Base-by-base conservation (phyloP, 78 protist genomes). In the Polysphondylium violaceum region DNA sequence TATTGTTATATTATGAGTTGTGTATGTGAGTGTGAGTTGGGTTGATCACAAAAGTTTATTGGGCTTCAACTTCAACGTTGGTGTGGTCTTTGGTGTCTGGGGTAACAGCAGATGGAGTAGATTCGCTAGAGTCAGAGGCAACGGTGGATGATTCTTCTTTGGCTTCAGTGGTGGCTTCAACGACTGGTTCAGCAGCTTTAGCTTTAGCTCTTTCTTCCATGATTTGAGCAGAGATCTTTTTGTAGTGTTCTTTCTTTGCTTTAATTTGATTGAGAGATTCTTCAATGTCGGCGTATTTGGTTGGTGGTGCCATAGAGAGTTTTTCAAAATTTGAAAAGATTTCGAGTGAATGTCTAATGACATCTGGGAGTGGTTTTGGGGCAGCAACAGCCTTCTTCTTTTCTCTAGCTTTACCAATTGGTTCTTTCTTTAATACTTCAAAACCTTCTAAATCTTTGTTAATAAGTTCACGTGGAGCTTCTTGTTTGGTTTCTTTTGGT, bases 181-280 rank as follows among this genome's bases (percentile, higher is more conserved):
- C n/a, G 3, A 14, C 44, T 6, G 50, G 74, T 27, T 65, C n/a
- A 2, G 64, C 40, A 25, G 76, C 77, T 36, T 51, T 38, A 0
- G 25, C 19, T 56, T 74, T 36, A 9, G 65, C 68, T 44, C 88
- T 43, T 51, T 51, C 50, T 40, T 67, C 89, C 77, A 81, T 53
- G 33, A 38, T 27, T 23, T 53, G 44, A 0, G 59, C 43, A 19
- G 89, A 81, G 65, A 81, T 23, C 21, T 44, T 36, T 7, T 38
- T 38, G 69, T 55, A 81, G 64, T 81, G 69, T 23, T 81, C 89
- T 43, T 67, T 67, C 36, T 81, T 81, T 25, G 56, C n/a, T 36
- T 40, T 25, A n/a, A 68, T 19, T 81, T 81, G 76, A 0, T 21
- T 55, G n/a, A 55, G 40, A 21, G 29, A 67, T 40, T 81, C 78